These are phyloP conservation scores for Herpotrichia juniperi DNA, from an alignment of 2,329 filamentous ascomycete species.

Conservation along the genomic window DNA sequence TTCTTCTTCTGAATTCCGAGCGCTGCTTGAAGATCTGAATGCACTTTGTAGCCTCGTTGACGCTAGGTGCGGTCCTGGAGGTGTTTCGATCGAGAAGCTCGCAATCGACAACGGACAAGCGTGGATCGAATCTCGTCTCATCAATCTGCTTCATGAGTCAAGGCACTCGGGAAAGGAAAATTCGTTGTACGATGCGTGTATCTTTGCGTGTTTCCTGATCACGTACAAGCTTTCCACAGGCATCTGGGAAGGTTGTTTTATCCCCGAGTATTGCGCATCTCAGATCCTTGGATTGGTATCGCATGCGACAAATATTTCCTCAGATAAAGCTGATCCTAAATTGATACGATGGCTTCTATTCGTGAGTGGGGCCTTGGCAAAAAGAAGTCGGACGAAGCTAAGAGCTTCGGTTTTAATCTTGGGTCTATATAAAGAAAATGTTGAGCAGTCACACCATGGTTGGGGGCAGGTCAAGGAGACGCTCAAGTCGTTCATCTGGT, in stretches of 20 bases:
- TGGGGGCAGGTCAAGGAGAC: constrained; percentile 9
- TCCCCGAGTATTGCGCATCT: constrained; percentile 20
- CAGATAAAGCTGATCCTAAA: constrained; percentile 2
- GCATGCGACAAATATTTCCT: constrained; percentile 4
- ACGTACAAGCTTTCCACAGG: constrained; percentile 23
- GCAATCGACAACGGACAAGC: constrained; percentile 20
- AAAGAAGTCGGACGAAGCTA: constrained; percentile 6
- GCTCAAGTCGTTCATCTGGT: constrained; percentile 21
- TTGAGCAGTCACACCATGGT: constrained; percentile 5
- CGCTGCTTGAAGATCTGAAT: constrained; percentile 17
- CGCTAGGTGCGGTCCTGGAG: background rate
- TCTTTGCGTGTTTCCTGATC: constrained; percentile 18
- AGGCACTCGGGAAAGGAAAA: constrained; percentile 4
- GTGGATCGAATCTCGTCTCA: constrained; percentile 18
- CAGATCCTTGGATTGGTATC: constrained; percentile 14
- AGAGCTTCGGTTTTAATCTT: constrained; percentile 7
- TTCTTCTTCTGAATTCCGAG: constrained; percentile 7
- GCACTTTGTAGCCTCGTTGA: constrained; percentile 17
- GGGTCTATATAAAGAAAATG: background rate
- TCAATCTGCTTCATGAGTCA: constrained; percentile 13
- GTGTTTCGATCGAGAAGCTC: constrained; percentile 7
- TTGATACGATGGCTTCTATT: constrained; percentile 20
- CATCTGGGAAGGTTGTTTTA: constrained; percentile 24
- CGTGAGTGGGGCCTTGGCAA: constrained; percentile 16
- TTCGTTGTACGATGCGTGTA: constrained; percentile 17